Evolutionary conservation across 1,139 yeast species (phyloP).

Genomic region (Tardiomyces digboiensis): DNA sequence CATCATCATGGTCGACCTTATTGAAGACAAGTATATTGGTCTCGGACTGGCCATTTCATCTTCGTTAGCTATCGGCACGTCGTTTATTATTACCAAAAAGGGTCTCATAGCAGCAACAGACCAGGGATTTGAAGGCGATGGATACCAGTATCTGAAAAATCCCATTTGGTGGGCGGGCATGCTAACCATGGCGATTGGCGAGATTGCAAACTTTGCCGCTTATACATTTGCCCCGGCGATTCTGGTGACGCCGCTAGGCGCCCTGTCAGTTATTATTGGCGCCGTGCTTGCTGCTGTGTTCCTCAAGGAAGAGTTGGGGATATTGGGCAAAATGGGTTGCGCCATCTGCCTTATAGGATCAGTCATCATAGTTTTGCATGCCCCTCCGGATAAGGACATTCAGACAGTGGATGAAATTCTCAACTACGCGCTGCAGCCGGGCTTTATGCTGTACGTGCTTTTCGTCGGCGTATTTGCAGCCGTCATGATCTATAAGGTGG

Average conservation of each 20-base stretch:
- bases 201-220: slow-evolving; percentile 88
- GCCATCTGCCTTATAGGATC: slow-evolving; percentile 86
- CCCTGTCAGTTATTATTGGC: slow-evolving; percentile 76
- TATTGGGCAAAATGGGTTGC: slow-evolving; percentile 90
- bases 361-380: slow-evolving; percentile 83
- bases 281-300: slow-evolving; percentile 84
- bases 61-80: slow-evolving; percentile 83
- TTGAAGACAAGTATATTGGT: slow-evolving; percentile 82
- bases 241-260: slow-evolving; percentile 87
- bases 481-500: slow-evolving; percentile 76
- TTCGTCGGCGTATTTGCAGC: slow-evolving; percentile 56
- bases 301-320: slow-evolving; percentile 78
- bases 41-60: slow-evolving; percentile 82
- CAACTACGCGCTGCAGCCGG: slow-evolving; percentile 71
- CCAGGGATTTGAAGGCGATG: slow-evolving; percentile 54
- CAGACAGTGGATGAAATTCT: slow-evolving; percentile 84
- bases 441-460: slow-evolving; percentile 59
- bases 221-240: slow-evolving; percentile 95
- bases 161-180: slow-evolving; percentile 98
- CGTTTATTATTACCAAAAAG: slow-evolving; percentile 82
- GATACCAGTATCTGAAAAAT: slow-evolving; percentile 64
- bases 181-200: slow-evolving; percentile 86
- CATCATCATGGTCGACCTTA: slow-evolving; percentile 9
- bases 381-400: slow-evolving; percentile 89
- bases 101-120: slow-evolving; percentile 68